These are phyloP conservation scores for Seminavis robusta DNA, from an alignment of 108 stramenopile species.

Conservation along the genomic window DNA sequence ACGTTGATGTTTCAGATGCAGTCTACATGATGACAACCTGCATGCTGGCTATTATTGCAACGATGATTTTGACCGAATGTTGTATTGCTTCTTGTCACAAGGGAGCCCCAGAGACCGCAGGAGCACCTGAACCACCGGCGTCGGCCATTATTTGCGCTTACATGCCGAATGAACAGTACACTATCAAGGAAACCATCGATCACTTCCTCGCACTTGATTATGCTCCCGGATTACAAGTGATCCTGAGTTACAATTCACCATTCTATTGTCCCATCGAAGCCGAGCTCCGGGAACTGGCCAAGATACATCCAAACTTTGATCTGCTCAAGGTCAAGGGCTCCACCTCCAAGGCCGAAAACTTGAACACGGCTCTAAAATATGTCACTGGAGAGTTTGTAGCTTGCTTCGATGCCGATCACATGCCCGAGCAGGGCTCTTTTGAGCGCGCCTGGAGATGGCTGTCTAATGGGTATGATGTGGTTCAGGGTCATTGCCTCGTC, in stretches of 20 bases:
- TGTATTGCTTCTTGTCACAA: constrained; percentile 1
- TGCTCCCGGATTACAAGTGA: background rate
- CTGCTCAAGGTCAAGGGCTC: background rate
- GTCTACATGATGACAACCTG: background rate
- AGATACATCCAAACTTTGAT: background rate
- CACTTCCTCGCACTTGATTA: background rate
- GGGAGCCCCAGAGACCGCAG: background rate
- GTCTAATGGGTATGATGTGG: background rate
- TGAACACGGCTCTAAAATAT: background rate
- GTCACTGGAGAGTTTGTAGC: constrained; percentile 1
- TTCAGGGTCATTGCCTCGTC: background rate
- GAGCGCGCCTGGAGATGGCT: constrained; percentile 2
- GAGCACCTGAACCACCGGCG: background rate
- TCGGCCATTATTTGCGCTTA: constrained; percentile 3
- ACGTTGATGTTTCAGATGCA: background rate
- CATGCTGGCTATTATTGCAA: background rate
- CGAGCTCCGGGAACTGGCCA: background rate
- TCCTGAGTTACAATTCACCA: background rate
- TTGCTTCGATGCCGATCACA: constrained; percentile 2
- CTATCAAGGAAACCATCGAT: background rate
- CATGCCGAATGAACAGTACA: background rate
- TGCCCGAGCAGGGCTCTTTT: background rate
- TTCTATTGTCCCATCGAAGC: background rate
- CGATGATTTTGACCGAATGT: background rate
- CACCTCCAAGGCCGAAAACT: background rate